Base-by-base conservation (phyloP, 2,329 filamentous ascomycete species). In the Conoideocrella luteorostrata region DNA sequence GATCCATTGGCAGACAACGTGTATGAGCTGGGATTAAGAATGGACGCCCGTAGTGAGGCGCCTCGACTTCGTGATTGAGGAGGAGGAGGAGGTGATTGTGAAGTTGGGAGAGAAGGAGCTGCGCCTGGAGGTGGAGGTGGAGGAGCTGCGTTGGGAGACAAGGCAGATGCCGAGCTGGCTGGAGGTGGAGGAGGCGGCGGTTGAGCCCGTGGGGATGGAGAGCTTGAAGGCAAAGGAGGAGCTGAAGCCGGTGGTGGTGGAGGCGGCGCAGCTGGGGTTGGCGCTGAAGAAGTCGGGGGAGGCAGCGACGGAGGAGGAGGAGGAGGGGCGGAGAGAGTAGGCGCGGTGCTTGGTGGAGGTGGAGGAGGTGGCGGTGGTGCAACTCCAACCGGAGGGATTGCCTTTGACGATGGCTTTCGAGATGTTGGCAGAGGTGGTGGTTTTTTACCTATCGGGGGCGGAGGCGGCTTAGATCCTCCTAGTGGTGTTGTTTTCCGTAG, bases 371-470 rank as follows among this genome's bases (percentile, higher is more conserved):
- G 63, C 43, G 58, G 52, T 33, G 61, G 65, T 44, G 61, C 64
- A 24, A 55, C 64, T 46, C 57, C 62, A 47, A 47, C 61, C 38
- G 56, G 52, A 28, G 60, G 52, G 26, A 59, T 53, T 10, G 60
- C 57, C 18, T 52, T 60, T 34, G 59, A 53, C 2, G 74, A 77
- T 11, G 78, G 76, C 56, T 82, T 81, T 51, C 80, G 70, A 44
- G 72, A 77, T 47, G 69, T 72, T 42, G 80, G 81, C 40, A 77
- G 73, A 33, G 80, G 78, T 21, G 81, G 80, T 28, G 78, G 78
- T 57, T 89, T 89, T 71, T 88, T 89, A 47, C 84, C 85, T 54
- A 87, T 75, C 5, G 84, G 84, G 11, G 86, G 86, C 23, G 88
- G 88, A 28, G 88, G 88, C 44, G 68, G 66, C 39, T 52, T 55